These are phyloP conservation scores for Colletotrichum tropicale DNA, from an alignment of 2,329 filamentous ascomycete species.

Conservation along the genomic window DNA sequence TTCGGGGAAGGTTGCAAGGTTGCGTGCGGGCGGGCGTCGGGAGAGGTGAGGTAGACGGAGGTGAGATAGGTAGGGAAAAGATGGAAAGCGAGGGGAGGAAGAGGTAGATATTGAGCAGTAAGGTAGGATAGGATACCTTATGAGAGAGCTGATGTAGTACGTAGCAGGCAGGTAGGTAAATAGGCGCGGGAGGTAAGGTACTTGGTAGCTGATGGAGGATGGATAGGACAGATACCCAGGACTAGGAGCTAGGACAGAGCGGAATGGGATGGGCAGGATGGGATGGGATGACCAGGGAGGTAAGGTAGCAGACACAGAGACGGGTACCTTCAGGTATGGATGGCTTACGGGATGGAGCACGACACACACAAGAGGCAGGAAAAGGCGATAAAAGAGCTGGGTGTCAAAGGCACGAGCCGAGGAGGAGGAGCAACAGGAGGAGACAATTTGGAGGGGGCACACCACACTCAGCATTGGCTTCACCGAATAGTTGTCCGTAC, in stretches of 20 bases:
- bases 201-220: not conserved
- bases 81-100: not conserved
- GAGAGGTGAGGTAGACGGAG: not conserved
- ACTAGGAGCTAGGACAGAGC: not conserved
- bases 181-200: not conserved
- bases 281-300: not conserved
- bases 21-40: not conserved
- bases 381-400: not conserved
- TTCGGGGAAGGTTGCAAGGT: not conserved
- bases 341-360: not conserved
- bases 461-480: not conserved
- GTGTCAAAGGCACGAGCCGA: slow-evolving; percentile 10
- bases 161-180: not conserved
- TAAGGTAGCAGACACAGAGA: not conserved
- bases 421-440: not conserved
- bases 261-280: not conserved
- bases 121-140: not conserved
- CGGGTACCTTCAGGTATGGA: not conserved
- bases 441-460: not conserved
- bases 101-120: not conserved
- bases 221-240: not conserved
- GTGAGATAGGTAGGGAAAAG: not conserved
- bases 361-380: not conserved
- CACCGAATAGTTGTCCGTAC: not conserved
- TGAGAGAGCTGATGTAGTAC: not conserved